Evolutionary conservation across 2,329 filamentous ascomycete genomes (phyloP).

Genomic region (Nakataea oryzae): DNA sequence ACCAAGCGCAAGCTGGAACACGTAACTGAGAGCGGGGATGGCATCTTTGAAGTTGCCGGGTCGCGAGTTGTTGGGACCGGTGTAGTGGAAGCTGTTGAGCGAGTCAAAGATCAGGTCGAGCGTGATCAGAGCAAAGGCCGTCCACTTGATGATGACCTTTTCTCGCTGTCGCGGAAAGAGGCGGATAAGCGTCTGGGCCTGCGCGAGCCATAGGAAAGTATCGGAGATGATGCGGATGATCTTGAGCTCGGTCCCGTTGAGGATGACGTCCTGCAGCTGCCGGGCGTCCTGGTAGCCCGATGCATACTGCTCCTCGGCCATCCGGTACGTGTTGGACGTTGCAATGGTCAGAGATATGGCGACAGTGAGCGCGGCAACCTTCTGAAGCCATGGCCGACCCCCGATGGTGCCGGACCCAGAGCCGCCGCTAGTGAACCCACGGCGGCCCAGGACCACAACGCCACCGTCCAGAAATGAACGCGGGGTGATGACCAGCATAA

Average conservation of each 20-base stretch:
- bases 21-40: conserved; percentile 80
- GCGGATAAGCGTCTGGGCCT: conserved; percentile 92
- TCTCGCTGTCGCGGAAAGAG: conserved; percentile 94
- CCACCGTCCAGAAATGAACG: conserved; percentile 85
- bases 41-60: conserved; percentile 77
- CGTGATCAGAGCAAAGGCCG: conserved; percentile 85
- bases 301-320: conserved; percentile 72
- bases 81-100: conserved; percentile 71
- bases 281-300: conserved; percentile 71
- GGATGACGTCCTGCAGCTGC: conserved; percentile 65
- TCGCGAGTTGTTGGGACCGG: conserved; percentile 39
- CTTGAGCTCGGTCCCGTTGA: conserved; percentile 77
- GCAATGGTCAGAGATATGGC: conserved; percentile 86
- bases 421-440: conserved; percentile 77
- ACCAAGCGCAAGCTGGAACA: conserved; percentile 80
- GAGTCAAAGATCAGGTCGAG: conserved; percentile 86
- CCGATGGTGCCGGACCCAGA: conserved; percentile 75
- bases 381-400: conserved; percentile 88
- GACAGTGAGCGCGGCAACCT: conserved; percentile 63
- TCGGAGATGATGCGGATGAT: conserved; percentile 89
- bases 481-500: conserved; percentile 91
- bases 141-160: conserved; percentile 98
- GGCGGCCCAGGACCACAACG: conserved; percentile 67
- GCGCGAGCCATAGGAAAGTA: conserved; percentile 93
- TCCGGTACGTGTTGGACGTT: conserved; percentile 79